These are phyloP conservation scores for Neospermospora avenae DNA, from an alignment of 2,329 filamentous ascomycete genomes.

Conservation along the genomic window DNA sequence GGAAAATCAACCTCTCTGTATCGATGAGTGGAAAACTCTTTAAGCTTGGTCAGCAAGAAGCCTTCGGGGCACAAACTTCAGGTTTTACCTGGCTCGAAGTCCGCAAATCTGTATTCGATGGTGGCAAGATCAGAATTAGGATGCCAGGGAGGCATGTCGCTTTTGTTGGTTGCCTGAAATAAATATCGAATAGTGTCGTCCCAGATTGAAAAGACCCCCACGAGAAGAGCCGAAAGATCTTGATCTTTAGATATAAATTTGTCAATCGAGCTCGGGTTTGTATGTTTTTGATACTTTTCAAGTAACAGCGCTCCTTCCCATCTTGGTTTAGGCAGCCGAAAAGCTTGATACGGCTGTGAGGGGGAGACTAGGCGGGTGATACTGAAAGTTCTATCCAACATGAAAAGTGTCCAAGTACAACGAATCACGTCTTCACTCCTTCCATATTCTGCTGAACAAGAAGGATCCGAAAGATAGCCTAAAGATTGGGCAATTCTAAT, in stretches of 20 bases:
- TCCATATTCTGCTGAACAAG: background rate
- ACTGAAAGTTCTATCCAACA: conserved; percentile 21
- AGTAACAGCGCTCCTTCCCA: conserved; percentile 10
- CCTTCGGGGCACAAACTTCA: too few relatives aligned
- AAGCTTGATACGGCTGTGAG: conserved; percentile 14
- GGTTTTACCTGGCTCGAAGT: conserved; percentile 21
- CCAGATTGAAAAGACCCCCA: conserved; percentile 19
- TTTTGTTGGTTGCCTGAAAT: conserved; percentile 15
- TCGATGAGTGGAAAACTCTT: conserved; percentile 22
- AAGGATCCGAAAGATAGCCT: conserved; percentile 13
- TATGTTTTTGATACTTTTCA: background rate
- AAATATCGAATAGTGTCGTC: conserved; percentile 21
- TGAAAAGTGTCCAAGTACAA: conserved; percentile 22
- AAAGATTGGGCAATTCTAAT: conserved; percentile 17
- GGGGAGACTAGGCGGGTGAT: conserved; percentile 20
- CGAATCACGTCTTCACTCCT: conserved; percentile 16
- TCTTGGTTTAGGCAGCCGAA: conserved; percentile 14
- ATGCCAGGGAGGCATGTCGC: conserved; percentile 19
- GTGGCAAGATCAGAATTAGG: conserved; percentile 20
- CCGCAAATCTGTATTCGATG: conserved; percentile 21
- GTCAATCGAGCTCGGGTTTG: background rate
- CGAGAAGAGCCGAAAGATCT: conserved; percentile 16
- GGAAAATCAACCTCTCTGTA: conserved; percentile 22
- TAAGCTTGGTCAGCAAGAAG: background rate
- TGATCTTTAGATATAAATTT: conserved; percentile 7